Percentiles rank a stretch among this genome's conserved stretches.
These are phyloP conservation scores for Cryptococcus sp. DNA, from an alignment of 1,284 basidiomycete genomes.

Conservation along the genomic window DNA sequence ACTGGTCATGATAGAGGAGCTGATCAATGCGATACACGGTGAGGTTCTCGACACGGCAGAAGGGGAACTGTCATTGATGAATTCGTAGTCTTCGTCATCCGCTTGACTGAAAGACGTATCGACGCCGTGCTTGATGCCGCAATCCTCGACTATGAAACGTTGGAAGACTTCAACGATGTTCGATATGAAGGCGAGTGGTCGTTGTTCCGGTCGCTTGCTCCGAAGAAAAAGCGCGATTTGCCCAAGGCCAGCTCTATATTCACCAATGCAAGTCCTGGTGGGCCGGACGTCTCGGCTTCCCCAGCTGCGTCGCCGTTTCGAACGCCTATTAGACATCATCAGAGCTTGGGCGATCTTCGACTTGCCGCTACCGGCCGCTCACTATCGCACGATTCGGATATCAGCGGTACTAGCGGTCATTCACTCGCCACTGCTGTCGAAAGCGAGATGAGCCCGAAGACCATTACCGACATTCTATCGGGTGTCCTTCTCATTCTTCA, in stretches of 20 bases:
- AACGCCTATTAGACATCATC: conserved; percentile 17
- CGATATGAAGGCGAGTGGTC: conserved; percentile 97
- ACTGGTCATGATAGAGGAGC: conserved; percentile 60
- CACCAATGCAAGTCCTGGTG: conserved; percentile 29
- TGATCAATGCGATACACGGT: conserved; percentile 94
- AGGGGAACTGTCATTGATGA: background rate
- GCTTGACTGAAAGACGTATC: conserved; percentile 84
- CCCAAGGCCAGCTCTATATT: conserved; percentile 50
- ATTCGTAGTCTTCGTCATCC: conserved; percentile 83
- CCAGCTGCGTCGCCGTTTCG: conserved; percentile 20
- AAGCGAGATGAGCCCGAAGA: conserved; percentile 55
- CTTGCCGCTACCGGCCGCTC: conserved; percentile 13
- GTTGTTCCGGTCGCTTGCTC: conserved; percentile 71
- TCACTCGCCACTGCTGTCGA: conserved; percentile 3
- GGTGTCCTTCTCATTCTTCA: conserved; percentile 83
- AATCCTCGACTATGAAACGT: conserved; percentile 78
- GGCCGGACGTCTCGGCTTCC: conserved; percentile 3
- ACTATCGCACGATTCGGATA: conserved; percentile 18
- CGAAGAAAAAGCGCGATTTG: conserved; percentile 62
- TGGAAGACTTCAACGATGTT: conserved; percentile 75
- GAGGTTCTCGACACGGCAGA: conserved; percentile 22
- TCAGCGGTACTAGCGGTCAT: conserved; percentile 6
- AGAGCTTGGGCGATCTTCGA: conserved; percentile 37
- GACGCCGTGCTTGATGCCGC: conserved; percentile 81
- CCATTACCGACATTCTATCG: conserved; percentile 78